A percentile compares a stretch with the other conserved stretches of the same genome.
These are phyloP conservation scores for Luffa acutangula DNA, from an alignment of 306 rosid genomes.

Conservation along the genomic window DNA sequence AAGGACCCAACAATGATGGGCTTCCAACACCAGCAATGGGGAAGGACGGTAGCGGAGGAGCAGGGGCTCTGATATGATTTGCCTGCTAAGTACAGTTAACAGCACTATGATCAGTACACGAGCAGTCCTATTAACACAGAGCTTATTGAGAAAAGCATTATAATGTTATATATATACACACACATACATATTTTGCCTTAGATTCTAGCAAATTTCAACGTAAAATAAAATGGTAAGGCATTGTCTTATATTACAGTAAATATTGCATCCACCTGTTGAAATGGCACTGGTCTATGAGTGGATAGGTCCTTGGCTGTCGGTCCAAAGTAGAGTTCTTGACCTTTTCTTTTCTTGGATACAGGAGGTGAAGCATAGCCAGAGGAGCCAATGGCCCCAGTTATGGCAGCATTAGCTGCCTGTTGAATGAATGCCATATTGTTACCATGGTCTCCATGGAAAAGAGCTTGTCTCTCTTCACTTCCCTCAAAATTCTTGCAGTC, in stretches of 20 bases:
- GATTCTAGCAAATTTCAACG: not conserved
- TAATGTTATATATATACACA: too few species aligned
- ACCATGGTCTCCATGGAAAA: conserved; percentile 84
- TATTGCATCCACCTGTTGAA: conserved; percentile 59
- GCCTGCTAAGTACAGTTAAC: conserved; percentile 32
- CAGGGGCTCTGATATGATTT: conserved; percentile 47
- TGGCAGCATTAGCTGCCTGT: conserved; percentile 99
- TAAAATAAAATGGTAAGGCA: not conserved
- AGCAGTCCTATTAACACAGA: not conserved
- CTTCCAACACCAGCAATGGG: conserved; percentile 49
- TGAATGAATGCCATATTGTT: conserved; percentile 64
- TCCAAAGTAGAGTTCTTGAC: conserved; percentile 65
- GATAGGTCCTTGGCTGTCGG: conserved; percentile 64
- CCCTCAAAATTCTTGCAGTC: conserved; percentile 99
- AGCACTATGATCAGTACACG: not conserved
- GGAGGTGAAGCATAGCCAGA: conserved; percentile 85
- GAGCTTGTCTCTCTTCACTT: conserved; percentile 98
- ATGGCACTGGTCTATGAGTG: conserved; percentile 47
- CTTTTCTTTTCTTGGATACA: conserved; percentile 66
- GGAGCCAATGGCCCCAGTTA: conserved; percentile 97
- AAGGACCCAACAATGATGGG: conserved; percentile 56
- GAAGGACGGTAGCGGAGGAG: conserved; percentile 41
- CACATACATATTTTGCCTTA: not conserved
- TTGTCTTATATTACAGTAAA: not conserved
- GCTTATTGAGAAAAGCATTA: not conserved